These are phyloP conservation scores for Pichia inconspicua DNA, from an alignment of 1,139 yeast species.

Conservation along the genomic window DNA sequence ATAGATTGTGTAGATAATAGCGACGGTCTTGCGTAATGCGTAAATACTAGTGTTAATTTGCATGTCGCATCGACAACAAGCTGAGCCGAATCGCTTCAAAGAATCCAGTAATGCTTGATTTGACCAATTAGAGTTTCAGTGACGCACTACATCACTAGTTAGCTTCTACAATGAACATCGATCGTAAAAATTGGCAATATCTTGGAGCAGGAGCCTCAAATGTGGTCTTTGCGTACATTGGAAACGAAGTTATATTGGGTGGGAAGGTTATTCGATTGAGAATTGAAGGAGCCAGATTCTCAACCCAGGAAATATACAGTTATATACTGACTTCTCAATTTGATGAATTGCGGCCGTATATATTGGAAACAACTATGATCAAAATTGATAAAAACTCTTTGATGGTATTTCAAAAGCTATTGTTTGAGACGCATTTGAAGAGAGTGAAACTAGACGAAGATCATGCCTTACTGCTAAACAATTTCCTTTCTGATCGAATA, in stretches of 20 bases:
- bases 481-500: conserved; percentile 13
- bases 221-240: conserved; percentile 20
- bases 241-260: conserved; percentile 4
- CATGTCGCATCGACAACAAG: too few relatives aligned
- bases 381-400: background rate
- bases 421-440: background rate
- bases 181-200: conserved; percentile 17
- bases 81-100: too few relatives aligned
- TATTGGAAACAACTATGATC: conserved; percentile 7
- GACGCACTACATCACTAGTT: too few relatives aligned
- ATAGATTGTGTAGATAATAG: too few relatives aligned
- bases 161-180: background rate
- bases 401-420: background rate
- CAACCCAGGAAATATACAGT: conserved; percentile 16
- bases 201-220: conserved; percentile 25
- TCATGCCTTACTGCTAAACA: conserved; percentile 21
- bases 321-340: conserved; percentile 14
- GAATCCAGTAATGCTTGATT: too few relatives aligned
- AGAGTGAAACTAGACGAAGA: conserved; percentile 7
- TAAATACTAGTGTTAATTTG: too few relatives aligned
- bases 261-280: conserved; percentile 22
- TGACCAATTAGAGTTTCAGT: too few relatives aligned
- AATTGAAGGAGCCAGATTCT: conserved; percentile 9
- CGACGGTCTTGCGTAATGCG: too few relatives aligned
- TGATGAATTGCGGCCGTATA: conserved; percentile 12